A percentile compares a stretch with the other conserved stretches of the same genome.
phyloP scores from a whole-genome alignment of 352 stramenopile genomes.

The Globisporangium alternatum region DNA sequence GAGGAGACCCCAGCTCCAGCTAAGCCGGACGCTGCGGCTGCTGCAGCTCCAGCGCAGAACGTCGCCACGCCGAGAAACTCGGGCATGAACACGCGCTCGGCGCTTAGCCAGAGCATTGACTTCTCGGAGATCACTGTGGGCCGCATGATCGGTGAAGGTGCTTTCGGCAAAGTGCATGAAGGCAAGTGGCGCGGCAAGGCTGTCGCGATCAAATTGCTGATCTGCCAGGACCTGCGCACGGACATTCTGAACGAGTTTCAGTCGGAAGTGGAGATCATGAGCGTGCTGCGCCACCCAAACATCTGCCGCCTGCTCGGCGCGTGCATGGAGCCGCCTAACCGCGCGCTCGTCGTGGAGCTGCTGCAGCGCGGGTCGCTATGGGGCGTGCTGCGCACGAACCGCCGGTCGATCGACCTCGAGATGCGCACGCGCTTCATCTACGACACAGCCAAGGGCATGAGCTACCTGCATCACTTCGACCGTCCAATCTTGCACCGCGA shows the following conservation, averaged over 20 bases:
- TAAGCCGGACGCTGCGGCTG: background rate
- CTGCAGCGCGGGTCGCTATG: constrained; percentile 90
- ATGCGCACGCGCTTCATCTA: constrained; percentile 66
- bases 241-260: constrained; percentile 69
- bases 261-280: constrained; percentile 76
- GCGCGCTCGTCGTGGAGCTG: constrained; percentile 93
- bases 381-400: constrained; percentile 83
- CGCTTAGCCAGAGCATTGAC: constrained; percentile 53
- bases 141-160: constrained; percentile 62
- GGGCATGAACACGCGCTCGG: constrained; percentile 18
- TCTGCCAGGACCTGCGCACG: constrained; percentile 58
- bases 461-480: constrained; percentile 81
- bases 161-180: constrained; percentile 69
- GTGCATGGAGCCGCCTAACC: constrained; percentile 91
- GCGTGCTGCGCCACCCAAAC: constrained; percentile 91
- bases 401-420: constrained; percentile 48
- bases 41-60: constrained; percentile 4
- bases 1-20: background rate
- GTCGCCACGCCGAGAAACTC: constrained; percentile 1
- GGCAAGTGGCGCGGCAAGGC: constrained; percentile 61
- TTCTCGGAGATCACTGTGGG: constrained; percentile 57
- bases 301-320: constrained; percentile 95
- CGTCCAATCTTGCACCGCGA: constrained; percentile 83
- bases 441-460: constrained; percentile 81
- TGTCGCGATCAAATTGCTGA: constrained; percentile 68